Conservation (phyloP, 805 yeast species). For the Jamesozyma piceae region DNA sequence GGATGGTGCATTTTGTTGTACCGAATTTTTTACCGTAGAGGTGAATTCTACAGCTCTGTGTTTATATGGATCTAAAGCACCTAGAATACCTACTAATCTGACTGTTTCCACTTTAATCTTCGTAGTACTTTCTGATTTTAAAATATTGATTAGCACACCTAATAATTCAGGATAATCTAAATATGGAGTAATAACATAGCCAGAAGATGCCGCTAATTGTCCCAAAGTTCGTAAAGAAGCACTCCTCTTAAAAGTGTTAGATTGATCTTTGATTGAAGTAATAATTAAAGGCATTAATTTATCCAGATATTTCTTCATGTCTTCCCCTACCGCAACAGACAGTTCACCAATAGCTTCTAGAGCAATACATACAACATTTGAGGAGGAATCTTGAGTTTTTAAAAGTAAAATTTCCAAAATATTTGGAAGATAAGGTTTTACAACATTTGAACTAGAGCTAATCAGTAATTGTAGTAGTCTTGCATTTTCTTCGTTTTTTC, state of each 20-base stretch:
- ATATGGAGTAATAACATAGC: constrained; percentile 89
- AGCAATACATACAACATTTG: constrained; percentile 80
- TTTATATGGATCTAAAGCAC: constrained; percentile 94
- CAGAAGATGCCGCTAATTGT: constrained; percentile 81
- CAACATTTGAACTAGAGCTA: constrained; percentile 67
- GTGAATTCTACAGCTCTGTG: constrained; percentile 82
- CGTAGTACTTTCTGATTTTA: constrained; percentile 71
- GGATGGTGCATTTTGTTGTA: constrained; percentile 80
- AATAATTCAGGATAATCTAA: constrained; percentile 84
- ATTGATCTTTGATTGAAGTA: constrained; percentile 85
- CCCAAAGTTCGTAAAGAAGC: constrained; percentile 85
- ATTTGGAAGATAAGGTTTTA: constrained; percentile 85
- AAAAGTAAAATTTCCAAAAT: constrained; percentile 79
- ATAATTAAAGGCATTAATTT: constrained; percentile 80
- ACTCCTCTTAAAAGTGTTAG: constrained; percentile 77
- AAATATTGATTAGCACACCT: constrained; percentile 69
- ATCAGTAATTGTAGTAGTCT: constrained; percentile 63
- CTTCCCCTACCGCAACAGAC: constrained; percentile 81
- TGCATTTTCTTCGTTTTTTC: constrained; percentile 82
- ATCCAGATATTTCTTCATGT: constrained; percentile 59
- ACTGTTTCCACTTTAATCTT: constrained; percentile 80
- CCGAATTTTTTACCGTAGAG: constrained; percentile 38
- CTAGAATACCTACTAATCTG: constrained; percentile 79
- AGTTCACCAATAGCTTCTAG: constrained; percentile 83
- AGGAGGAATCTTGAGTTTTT: constrained; percentile 57